Base-by-base conservation (phyloP, 768 basidiomycete species). In the Psilocybe cyanescens region DNA sequence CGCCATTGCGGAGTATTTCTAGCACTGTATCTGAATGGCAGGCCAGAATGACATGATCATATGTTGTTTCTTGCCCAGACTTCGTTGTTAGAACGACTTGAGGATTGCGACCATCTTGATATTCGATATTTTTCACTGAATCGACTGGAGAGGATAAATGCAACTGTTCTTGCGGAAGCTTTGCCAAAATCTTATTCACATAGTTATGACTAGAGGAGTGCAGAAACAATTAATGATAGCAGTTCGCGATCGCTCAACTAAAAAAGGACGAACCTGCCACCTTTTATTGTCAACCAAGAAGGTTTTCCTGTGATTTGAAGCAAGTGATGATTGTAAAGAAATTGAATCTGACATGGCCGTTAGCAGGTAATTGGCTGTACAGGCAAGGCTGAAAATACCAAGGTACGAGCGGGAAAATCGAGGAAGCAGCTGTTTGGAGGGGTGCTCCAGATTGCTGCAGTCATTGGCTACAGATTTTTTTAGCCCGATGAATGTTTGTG, bases 371-470 rank as follows among this genome's bases (percentile, higher is more conserved):
- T 7, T 35, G 33, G 11, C 33, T 7, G 11, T 35, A 7, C 33
- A 35, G 33, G 11, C 33, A 35, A 35, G 33, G 11, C 33, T 35
- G 24, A 24, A 30, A 56, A 24, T 59, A 86, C 86, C 71, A 92
- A 72, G 0, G 90, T 91, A 44, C 76, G 78, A 0, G 86, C 89
- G 7, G 90, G 90, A 67, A 93, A 90, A 64, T 90, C 87, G 53
- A 87, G 72, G 2, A 84, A 80, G 64, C 88, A 90, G 67, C 83
- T 83, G 63, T 87, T 86, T 8, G 91, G 86, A 0, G 89, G 87
- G 0, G 89, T 91, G 48, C 86, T 90, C 91, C 91, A 93, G 44
- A 93, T 86, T 2, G 89, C 87, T 1, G 89, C 90, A 7, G 88
- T 90, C 89, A 93, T 89, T 0, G 90, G 90, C 90, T 90, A 55